Percentiles rank a stretch among this genome's conserved stretches.
These are phyloP conservation scores for Aspergillus hortae DNA, from an alignment of 2,329 filamentous ascomycete genomes.

Conservation along the genomic window DNA sequence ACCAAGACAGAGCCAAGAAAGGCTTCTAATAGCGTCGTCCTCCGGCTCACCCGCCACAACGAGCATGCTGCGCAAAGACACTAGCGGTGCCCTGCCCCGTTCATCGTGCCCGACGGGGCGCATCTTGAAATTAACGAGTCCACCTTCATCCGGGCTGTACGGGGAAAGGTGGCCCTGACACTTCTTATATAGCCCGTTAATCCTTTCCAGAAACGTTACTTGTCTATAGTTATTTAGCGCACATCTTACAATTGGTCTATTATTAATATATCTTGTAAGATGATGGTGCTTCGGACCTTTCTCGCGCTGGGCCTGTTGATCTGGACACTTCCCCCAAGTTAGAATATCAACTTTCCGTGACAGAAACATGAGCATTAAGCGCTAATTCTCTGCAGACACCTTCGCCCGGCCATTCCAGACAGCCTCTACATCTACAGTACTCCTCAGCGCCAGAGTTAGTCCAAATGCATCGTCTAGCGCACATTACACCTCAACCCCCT, in stretches of 20 bases:
- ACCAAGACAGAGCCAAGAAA: no score
- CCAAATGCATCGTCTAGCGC: background rate
- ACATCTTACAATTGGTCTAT: background rate
- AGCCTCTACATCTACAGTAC: background rate
- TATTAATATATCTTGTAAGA: background rate
- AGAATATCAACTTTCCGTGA: background rate
- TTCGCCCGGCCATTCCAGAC: background rate
- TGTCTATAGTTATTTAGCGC: no score
- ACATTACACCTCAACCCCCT: background rate
- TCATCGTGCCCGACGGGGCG: no score
- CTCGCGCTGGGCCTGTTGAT: background rate
- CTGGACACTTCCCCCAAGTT: background rate
- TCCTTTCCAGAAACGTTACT: no score
- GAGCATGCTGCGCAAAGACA: no score
- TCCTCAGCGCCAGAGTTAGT: background rate
- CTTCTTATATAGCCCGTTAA: no score
- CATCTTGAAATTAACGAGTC: no score
- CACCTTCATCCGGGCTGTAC: no score
- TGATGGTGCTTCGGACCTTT: background rate
- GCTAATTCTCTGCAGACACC: background rate
- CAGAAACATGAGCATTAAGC: background rate
- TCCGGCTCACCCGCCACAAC: no score
- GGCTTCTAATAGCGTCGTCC: no score
- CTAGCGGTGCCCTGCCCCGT: no score
- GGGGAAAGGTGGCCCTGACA: no score